Percentiles rank a stretch among this genome's conserved stretches.
Conservation (phyloP, 2,329 filamentous ascomycete species). For the Orbilia brochopaga region DNA sequence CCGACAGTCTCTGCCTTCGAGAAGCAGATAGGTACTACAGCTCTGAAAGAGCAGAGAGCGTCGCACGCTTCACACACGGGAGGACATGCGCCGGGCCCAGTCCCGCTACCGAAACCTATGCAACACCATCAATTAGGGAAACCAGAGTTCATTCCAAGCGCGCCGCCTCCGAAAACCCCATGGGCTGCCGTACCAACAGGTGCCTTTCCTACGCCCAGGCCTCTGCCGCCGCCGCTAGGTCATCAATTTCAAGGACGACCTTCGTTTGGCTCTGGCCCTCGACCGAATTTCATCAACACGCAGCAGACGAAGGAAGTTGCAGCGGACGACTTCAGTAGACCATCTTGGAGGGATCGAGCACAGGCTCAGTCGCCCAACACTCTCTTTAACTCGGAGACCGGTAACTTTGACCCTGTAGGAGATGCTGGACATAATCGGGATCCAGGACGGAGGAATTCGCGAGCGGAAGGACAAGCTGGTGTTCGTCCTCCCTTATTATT, state of each 20-base stretch:
- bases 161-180: slow-evolving; percentile 42
- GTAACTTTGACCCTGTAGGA: slow-evolving; percentile 40
- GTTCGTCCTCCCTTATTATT: slow-evolving; percentile 36
- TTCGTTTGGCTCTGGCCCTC: slow-evolving; percentile 4
- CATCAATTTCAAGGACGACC: slow-evolving; percentile 31
- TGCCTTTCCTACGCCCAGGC: slow-evolving; percentile 32
- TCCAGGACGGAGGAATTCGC: slow-evolving; percentile 32
- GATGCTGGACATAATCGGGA: slow-evolving; percentile 33
- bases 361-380: slow-evolving; percentile 38
- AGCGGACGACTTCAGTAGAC: slow-evolving; percentile 37
- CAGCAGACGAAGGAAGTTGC: slow-evolving; percentile 35
- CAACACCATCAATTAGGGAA: slow-evolving; percentile 31
- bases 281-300: slow-evolving; percentile 23
- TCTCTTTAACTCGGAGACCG: slow-evolving; percentile 47
- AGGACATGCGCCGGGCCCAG: slow-evolving; percentile 47
- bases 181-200: slow-evolving; percentile 43
- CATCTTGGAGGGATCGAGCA: slow-evolving; percentile 42
- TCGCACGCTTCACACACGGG: slow-evolving; percentile 53
- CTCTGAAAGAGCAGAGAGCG: slow-evolving; percentile 51
- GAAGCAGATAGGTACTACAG: slow-evolving; percentile 43
- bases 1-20: slow-evolving; percentile 53
- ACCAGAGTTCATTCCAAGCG: slow-evolving; percentile 37
- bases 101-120: slow-evolving; percentile 26
- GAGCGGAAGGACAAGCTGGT: slow-evolving; percentile 21
- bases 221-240: slow-evolving; percentile 6